Base-by-base conservation (phyloP, 2,329 filamentous ascomycete genomes). In the Fusarium cyanostomum region DNA sequence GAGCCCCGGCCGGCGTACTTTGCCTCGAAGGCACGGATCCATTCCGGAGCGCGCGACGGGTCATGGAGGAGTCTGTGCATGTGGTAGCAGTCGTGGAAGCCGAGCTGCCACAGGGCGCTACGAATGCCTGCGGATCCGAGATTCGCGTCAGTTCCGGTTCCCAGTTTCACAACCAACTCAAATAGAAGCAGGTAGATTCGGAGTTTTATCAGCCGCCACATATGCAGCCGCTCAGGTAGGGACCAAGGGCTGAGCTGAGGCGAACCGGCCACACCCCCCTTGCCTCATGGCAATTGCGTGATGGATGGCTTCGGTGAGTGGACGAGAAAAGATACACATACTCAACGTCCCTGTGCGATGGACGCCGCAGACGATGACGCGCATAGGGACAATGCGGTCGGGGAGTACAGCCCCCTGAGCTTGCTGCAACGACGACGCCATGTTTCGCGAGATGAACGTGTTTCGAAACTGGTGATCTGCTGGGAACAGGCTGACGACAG, bases 261-360 rank as follows among this genome's bases (percentile, higher is more conserved):
- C 34, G 34, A 26, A 48, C 16, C 8, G 21, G 34, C 26, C 15
- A 28, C 41, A n/a, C 21, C 39, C 9, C 21, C 12, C 39, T 12
- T 3, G 16, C 8, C 16, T 38, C 8, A 27, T 3, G 51, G 33
- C 12, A 12, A 52, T 45, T 35, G 51, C 38, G 52, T 50, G 21
- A 33, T 41, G 44, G 39, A 18, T n/a, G 26, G 38, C 34, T 26
- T 37, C 15, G 38, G 38, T 46, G 50, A 49, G 30, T 43, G 33
- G 46, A 52, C 41, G 24, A 35, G 35, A 44, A 35, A 26, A 33
- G 18, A n/a, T n/a, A 39, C 46, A 69, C 69, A 43, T 72, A 77
- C 77, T 79, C 52, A 77, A 57, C 10, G 76, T 77, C 18, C 76
- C 77, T 37, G 76, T 79, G 21, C 76, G 74, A 58, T 76, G 75